Evolutionary conservation across 2,329 filamentous ascomycete genomes (phyloP).

Genomic region (Fusarium sarcochroum): DNA sequence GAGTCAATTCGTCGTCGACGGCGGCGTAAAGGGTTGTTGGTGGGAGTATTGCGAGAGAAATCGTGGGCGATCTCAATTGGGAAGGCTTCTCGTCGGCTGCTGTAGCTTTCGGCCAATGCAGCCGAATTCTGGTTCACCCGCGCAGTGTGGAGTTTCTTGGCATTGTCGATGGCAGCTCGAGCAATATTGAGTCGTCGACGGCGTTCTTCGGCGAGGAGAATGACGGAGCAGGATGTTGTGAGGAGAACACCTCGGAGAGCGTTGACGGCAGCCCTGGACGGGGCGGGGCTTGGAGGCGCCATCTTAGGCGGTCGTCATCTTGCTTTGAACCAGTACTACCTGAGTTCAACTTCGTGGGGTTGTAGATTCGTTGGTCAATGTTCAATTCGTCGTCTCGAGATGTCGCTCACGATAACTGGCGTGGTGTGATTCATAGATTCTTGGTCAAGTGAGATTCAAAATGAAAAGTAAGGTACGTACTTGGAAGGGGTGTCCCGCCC

Average conservation of each 20-base stretch:
- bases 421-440: slow-evolving; percentile 44
- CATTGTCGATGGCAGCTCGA: slow-evolving; percentile 66
- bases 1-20: slow-evolving; percentile 43
- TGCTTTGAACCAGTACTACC: slow-evolving; percentile 20
- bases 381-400: slow-evolving; percentile 45
- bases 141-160: slow-evolving; percentile 63
- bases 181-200: slow-evolving; percentile 67
- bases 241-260: slow-evolving; percentile 69
- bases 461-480: slow-evolving; percentile 27
- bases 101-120: slow-evolving; percentile 47
- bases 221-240: slow-evolving; percentile 70
- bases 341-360: slow-evolving; percentile 3
- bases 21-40: slow-evolving; percentile 50
- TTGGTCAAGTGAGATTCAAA: slow-evolving; percentile 16
- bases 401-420: slow-evolving; percentile 37
- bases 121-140: slow-evolving; percentile 51
- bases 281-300: slow-evolving; percentile 63
- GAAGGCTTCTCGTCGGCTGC: slow-evolving; percentile 42
- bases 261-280: slow-evolving; percentile 69
- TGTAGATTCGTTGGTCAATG: slow-evolving; percentile 9
- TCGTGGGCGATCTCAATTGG: slow-evolving; percentile 47
- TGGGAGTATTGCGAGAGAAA: slow-evolving; percentile 35
- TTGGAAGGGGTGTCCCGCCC: neutral
- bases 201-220: slow-evolving; percentile 69
- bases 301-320: slow-evolving; percentile 56